phyloP scores from a whole-genome alignment of 2,329 filamentous ascomycete genomes.

The Fusarium mangiferae region DNA sequence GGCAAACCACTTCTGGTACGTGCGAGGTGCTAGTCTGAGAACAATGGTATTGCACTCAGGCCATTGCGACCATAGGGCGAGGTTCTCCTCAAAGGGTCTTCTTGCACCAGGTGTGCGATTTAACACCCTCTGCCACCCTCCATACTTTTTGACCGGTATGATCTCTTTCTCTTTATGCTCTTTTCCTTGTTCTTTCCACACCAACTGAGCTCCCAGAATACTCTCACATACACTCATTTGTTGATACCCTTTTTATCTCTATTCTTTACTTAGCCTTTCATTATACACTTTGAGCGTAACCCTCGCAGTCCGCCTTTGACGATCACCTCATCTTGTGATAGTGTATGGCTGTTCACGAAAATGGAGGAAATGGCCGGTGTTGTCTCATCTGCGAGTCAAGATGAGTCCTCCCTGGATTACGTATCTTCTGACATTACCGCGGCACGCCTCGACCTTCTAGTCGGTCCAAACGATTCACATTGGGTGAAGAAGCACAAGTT shows the following conservation, averaged over 20 bases:
- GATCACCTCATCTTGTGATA: not conserved
- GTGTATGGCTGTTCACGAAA: not conserved
- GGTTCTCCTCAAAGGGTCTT: not conserved
- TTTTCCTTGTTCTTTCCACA: not conserved
- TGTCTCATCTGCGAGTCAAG: not conserved
- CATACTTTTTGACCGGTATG: not conserved
- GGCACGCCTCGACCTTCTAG: constrained; percentile 34
- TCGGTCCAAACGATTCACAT: constrained; percentile 37
- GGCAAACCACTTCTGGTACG: not conserved
- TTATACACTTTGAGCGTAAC: constrained; percentile 6
- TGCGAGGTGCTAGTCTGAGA: constrained; percentile 2
- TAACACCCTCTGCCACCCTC: constrained; percentile 9
- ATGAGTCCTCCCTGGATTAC: not conserved
- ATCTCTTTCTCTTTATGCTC: constrained; percentile 8
- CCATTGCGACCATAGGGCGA: not conserved
- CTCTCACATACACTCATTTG: not conserved
- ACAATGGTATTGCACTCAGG: constrained; percentile 25
- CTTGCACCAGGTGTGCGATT: constrained; percentile 6
- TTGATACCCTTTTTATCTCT: not conserved
- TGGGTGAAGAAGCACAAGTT: constrained; percentile 44
- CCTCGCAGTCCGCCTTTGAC: not conserved
- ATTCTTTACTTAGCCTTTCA: not conserved
- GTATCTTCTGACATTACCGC: not conserved
- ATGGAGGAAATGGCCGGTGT: not conserved
- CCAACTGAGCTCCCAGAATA: not conserved